Evolutionary conservation across 306 rosid genomes (phyloP), one percentile per base, ranked within the genome.

Genomic region (Pachyrhizus erosus): DNA sequence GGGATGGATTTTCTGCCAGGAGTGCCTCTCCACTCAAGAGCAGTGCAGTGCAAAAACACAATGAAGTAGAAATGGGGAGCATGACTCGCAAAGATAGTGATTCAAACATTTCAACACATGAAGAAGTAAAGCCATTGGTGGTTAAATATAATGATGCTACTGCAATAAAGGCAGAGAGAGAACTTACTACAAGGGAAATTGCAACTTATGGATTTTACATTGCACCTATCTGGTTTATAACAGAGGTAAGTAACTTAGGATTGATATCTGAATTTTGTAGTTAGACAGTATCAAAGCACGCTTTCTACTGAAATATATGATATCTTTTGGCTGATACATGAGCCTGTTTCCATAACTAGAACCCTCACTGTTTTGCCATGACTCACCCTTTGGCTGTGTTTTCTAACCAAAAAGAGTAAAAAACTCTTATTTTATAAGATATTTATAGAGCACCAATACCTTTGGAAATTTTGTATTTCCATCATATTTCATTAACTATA

Each of bases 201-300:
- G 99, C 98, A 73, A 79, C 33, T 2, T 92, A 87, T 85, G 99
- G 99, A 73, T 92, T 93, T 86, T 96, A 90, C 91, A 80, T 96
- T 83, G 98, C 99, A 14, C 99, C 99, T 15, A 86, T 96, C 78
- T 96, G 99, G 99, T 96, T 96, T 82, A 4, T 90, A 64, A 93
- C 99, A 17, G 99, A 96, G 97, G 99, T 91, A 87, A 86, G 89
- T 33, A 29, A 60, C 82, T 61, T 82, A 7, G 82, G 68, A 79
- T 29, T 77, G 43, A 65, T 43, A 15, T 37, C 49, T 27, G 39
- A 21, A 26, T 76, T 29, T 75, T 57, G 76, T 29, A 29, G 26
- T 75, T 68, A 79, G 14, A 42, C 15, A 79, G 73, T 48, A 74
- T 81, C 57, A 21, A 79, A 74, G 57, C 71, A 45, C 70, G 49